These are phyloP conservation scores for Turritis glabra DNA, from an alignment of 345 rosid genomes.

Conservation along the genomic window DNA sequence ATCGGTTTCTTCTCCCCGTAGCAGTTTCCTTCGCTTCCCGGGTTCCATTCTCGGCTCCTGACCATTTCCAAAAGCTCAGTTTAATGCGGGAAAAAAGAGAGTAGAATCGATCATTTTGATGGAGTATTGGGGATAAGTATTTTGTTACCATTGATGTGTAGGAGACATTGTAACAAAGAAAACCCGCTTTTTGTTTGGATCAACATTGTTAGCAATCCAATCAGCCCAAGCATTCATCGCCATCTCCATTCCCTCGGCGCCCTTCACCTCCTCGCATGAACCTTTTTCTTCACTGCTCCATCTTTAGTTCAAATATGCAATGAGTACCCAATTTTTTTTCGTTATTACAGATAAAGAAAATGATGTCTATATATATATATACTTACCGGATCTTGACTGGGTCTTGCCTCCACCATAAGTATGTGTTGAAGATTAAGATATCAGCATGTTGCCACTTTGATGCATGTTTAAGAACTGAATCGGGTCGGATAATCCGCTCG, in stretches of 20 bases:
- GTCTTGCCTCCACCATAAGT: constrained; percentile 99
- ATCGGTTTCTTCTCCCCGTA: constrained; percentile 65
- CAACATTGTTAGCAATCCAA: constrained; percentile 62
- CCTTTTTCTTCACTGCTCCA: constrained; percentile 76
- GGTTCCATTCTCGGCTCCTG: constrained; percentile 90
- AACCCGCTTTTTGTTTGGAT: constrained; percentile 53
- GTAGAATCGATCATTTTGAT: neutral
- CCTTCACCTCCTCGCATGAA: constrained; percentile 78
- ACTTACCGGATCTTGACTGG: constrained; percentile 78
- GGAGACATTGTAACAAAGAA: constrained; percentile 97
- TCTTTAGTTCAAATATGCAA: constrained; percentile 45
- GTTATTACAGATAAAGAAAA: neutral
- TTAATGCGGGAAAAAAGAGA: neutral
- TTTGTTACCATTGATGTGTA: constrained; percentile 68
- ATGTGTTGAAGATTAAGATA: constrained; percentile 81
- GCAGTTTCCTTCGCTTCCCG: constrained; percentile 82
- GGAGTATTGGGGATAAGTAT: neutral
- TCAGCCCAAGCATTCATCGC: constrained; percentile 95
- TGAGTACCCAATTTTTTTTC: neutral
- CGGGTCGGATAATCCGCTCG: constrained; percentile 82
- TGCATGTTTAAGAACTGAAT: constrained; percentile 88
- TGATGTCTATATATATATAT: neutral
- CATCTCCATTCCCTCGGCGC: constrained; percentile 80
- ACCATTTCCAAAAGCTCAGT: constrained; percentile 13
- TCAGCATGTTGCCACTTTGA: constrained; percentile 90